Conservation (phyloP, 2,329 filamentous ascomycete genomes). For the Calonectria hawksworthii region DNA sequence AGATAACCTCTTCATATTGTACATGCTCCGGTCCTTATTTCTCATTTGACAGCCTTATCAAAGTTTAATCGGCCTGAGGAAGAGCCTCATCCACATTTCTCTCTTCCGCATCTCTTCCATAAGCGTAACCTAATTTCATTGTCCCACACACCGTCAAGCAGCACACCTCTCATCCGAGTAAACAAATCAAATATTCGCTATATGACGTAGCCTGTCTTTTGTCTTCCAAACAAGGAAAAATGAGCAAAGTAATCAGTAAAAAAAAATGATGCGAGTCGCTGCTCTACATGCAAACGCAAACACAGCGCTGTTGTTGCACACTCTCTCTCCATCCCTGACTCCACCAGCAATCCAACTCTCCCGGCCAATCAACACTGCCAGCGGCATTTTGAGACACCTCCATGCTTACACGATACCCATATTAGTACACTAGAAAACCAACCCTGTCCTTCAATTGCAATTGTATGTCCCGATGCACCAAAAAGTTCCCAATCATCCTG, state of each 20-base stretch:
- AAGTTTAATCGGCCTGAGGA: neutral
- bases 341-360: neutral
- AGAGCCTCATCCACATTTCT: no score
- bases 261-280: slow-evolving; percentile 23
- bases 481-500: neutral
- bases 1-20: neutral
- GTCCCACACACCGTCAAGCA: neutral
- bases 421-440: slow-evolving; percentile 9
- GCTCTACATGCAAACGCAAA: slow-evolving; percentile 30
- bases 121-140: neutral
- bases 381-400: neutral
- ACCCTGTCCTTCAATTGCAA: neutral
- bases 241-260: neutral
- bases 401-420: neutral
- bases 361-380: slow-evolving; percentile 7
- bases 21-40: neutral
- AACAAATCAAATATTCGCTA: slow-evolving; percentile 10
- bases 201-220: slow-evolving; percentile 10
- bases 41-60: neutral
- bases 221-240: slow-evolving; percentile 5
- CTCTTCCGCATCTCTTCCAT: neutral
- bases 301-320: slow-evolving; percentile 19
- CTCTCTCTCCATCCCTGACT: neutral
- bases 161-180: neutral
- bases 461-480: neutral